phyloP scores from a whole-genome alignment of 805 yeast genomes.

The Suhomyces vadensis region DNA sequence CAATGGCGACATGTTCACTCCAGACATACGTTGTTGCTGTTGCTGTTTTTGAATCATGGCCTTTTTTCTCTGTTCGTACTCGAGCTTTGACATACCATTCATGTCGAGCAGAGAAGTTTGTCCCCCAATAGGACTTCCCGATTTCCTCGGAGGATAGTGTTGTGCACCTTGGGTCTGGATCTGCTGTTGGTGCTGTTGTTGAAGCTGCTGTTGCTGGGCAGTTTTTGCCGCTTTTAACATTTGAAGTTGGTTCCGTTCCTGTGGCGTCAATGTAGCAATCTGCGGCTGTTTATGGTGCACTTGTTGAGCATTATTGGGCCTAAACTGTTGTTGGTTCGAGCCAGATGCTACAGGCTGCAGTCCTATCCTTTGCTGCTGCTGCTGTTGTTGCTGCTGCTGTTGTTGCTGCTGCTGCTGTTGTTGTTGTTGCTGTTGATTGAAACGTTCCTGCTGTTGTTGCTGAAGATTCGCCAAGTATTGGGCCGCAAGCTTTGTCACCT shows the following conservation, averaged over 20 bases:
- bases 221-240: slow-evolving; percentile 38
- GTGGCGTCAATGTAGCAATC: slow-evolving; percentile 43
- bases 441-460: slow-evolving; percentile 47
- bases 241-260: slow-evolving; percentile 44
- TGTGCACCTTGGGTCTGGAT: slow-evolving; percentile 8
- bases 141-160: slow-evolving; percentile 5
- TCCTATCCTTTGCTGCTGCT: slow-evolving; percentile 3
- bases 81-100: slow-evolving; percentile 28
- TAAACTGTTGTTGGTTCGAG: slow-evolving; percentile 4
- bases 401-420: slow-evolving; percentile 40
- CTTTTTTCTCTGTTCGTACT: slow-evolving; percentile 40
- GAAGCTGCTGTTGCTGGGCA: slow-evolving; percentile 30
- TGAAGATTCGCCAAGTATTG: slow-evolving; percentile 60
- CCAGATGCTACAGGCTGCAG: slow-evolving; percentile 16
- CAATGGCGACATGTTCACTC: slow-evolving; percentile 5
- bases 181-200: slow-evolving; percentile 21
- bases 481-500: slow-evolving; percentile 66
- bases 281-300: slow-evolving; percentile 23
- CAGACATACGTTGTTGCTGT: slow-evolving; percentile 17
- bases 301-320: slow-evolving; percentile 5
- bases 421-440: slow-evolving; percentile 15
- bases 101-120: slow-evolving; percentile 18
- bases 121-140: slow-evolving; percentile 9
- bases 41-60: slow-evolving; percentile 34
- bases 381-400: slow-evolving; percentile 38